Base-by-base conservation (phyloP, 2,329 filamentous ascomycete genomes). In the Rhexocercosporidium sp. region DNA sequence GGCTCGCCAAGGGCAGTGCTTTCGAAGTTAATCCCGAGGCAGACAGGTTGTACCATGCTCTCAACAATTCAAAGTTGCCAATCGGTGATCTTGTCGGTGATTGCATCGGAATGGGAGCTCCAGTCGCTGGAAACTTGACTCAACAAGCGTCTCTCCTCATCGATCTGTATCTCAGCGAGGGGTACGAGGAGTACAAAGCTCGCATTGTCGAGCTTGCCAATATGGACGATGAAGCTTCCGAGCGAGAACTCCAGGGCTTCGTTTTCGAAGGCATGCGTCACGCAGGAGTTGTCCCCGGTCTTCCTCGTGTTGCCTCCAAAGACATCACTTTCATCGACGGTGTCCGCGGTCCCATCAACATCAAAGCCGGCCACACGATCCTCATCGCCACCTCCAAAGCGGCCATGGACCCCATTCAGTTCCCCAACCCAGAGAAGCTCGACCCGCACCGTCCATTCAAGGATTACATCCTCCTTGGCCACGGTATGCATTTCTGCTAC, bases 211-310 rank as follows among this genome's bases (percentile, higher is more conserved):
- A 84, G 72, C 80, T 86, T 20, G 79, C 84, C 1, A 79, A 84
- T 66, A 79, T 78, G 69, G 78, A 83, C 51, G 77, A 81, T 5
- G 75, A 76, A 3, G 75, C 76, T 1, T 79, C 83, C 2, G 79
- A 81, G 62, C 73, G 76, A 37, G 84, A 86, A 71, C 79, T 86
- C 0, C 81, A 83, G 69, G 83, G 83, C 14, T 86, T 84, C 74
- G 83, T 86, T 2, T 84, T 80, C 69, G 84, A 86, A 73, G 84
- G 84, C 49, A 85, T 86, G 82, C 81, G 84, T 12, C 84, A 85
- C 71, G 81, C 82, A 6, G 82, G 83, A 20, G 81, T 83, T 1
- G 81, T 85, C 1, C 83, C 83, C 0, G 84, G 83, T n/a, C 75
- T 86, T 0, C 81, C 83, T n/a, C 83, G 83, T 62, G 78, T 84